Percentiles rank a stretch among this genome's conserved stretches.
Conservation (phyloP, 768 basidiomycete genomes). For the Pisolithus sp. region DNA sequence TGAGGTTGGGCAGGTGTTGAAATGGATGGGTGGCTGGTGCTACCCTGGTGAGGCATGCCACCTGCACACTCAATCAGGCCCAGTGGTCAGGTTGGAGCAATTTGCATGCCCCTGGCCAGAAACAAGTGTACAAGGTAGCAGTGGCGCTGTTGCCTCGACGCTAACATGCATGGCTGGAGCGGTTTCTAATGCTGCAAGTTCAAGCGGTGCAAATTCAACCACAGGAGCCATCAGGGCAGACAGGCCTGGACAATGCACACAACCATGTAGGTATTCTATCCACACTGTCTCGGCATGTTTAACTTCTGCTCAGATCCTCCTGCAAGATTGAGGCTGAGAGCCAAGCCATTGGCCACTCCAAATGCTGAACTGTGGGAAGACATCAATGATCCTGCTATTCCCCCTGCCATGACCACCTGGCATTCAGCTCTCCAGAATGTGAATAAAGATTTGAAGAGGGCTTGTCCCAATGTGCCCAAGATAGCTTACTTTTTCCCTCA, state of each 20-base stretch:
- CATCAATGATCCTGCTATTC: neutral
- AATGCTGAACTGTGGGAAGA: neutral
- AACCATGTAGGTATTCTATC: neutral
- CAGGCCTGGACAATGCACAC: neutral
- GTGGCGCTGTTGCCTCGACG: too few species aligned
- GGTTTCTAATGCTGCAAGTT: too few species aligned
- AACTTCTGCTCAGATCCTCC: neutral
- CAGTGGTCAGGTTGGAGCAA: neutral
- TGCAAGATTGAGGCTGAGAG: neutral
- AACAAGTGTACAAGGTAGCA: too few species aligned
- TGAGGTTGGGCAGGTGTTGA: neutral
- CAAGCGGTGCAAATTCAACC: too few species aligned
- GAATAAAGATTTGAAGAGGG: neutral
- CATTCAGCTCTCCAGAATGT: neutral
- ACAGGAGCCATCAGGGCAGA: neutral
- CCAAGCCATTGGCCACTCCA: neutral
- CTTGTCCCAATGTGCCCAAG: neutral
- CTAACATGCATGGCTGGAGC: too few species aligned
- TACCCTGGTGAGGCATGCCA: neutral
- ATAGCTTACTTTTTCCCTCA: neutral
- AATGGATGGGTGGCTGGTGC: neutral
- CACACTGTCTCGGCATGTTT: neutral
- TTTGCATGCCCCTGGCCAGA: neutral
- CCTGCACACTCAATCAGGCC: neutral
- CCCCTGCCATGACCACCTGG: neutral